phyloP scores from a whole-genome alignment of 805 yeast species.

The Candida coleopterorum region DNA sequence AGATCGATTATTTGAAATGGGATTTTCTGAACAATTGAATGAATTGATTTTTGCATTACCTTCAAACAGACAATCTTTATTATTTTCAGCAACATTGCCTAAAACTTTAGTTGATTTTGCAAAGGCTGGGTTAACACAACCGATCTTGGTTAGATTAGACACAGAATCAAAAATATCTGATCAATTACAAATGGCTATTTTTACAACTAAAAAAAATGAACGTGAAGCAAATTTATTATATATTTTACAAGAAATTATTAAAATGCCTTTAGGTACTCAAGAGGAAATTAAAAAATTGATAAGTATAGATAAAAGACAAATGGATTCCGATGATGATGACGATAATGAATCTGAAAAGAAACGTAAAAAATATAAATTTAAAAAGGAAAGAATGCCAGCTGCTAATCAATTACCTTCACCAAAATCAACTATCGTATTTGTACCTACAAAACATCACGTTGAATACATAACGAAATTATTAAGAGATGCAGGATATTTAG shows the following conservation, averaged over 20 bases:
- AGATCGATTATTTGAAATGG: slow-evolving; percentile 93
- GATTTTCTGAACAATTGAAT: slow-evolving; percentile 88
- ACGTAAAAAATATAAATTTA: slow-evolving; percentile 35
- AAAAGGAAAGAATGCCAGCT: slow-evolving; percentile 59
- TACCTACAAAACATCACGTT: slow-evolving; percentile 97
- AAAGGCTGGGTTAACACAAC: slow-evolving; percentile 90
- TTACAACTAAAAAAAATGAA: slow-evolving; percentile 76
- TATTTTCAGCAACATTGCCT: slow-evolving; percentile 95
- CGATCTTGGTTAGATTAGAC: slow-evolving; percentile 88
- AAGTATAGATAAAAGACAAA: slow-evolving; percentile 42
- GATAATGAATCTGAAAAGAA: slow-evolving; percentile 38
- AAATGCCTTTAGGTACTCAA: slow-evolving; percentile 72
- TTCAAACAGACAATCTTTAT: slow-evolving; percentile 73
- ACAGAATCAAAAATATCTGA: slow-evolving; percentile 90
- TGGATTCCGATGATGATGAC: slow-evolving; percentile 51
- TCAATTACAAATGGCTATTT: slow-evolving; percentile 82
- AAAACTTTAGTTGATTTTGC: slow-evolving; percentile 92
- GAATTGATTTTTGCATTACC: slow-evolving; percentile 86
- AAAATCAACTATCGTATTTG: slow-evolving; percentile 85
- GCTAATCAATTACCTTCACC: slow-evolving; percentile 84
- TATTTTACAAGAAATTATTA: slow-evolving; percentile 77
- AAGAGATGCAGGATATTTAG: slow-evolving; percentile 76
- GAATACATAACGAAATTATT: slow-evolving; percentile 77
- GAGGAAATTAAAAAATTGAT: slow-evolving; percentile 59
- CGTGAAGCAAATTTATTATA: slow-evolving; percentile 82